Evolutionary conservation across 176 grass and related monocot species (phyloP), one percentile per base, ranked within the genome.

Genomic region (Poa annua): DNA sequence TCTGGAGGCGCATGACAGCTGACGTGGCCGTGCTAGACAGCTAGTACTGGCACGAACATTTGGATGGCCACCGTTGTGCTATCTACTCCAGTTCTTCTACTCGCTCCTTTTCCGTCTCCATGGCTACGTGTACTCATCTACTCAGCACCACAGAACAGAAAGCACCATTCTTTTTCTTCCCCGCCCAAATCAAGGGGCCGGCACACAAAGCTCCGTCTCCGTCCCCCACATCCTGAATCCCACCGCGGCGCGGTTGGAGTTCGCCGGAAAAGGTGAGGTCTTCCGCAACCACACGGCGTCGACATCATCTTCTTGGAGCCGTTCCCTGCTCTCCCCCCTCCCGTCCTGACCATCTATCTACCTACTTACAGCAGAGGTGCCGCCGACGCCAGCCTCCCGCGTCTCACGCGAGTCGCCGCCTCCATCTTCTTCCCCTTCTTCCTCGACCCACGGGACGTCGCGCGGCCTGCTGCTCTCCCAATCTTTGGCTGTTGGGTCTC

Each of bases 141-240:
- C 50, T 67, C 48, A 38, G 38, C 68, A 75, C 87, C 87, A 88
- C 76, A 68, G 22, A 75, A 88, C 76, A 68, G 22, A 75, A 72
- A 7, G 22, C 12, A 25, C 22, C 11, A 25, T 36, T 52, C 41
- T 48, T 6, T 8, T 8, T 29, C 29, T 29, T 29, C 74, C 80
- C 47, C 47, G 75, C 66, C 55, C 25, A 65, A 79, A 64, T 61
- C 74, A 62, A 25, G 66, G 36, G 22, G 54, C 51, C 16, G 51
- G 79, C 64, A 41, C 17, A 33, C 39, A 47, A 42, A 22, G 41
- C 15, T 19, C 24, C 48, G 64, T 50, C 79, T 29, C 34, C 41
- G 63, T 33, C 14, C 7, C 25, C 26, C 26, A 1, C 13, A 48
- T 45, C 22, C 39, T 25, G 24, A 32, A 64, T 47, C 41, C 16